Evolutionary conservation across 805 yeast genomes (phyloP).

Genomic region (Hanseniaspora mollemarum): DNA sequence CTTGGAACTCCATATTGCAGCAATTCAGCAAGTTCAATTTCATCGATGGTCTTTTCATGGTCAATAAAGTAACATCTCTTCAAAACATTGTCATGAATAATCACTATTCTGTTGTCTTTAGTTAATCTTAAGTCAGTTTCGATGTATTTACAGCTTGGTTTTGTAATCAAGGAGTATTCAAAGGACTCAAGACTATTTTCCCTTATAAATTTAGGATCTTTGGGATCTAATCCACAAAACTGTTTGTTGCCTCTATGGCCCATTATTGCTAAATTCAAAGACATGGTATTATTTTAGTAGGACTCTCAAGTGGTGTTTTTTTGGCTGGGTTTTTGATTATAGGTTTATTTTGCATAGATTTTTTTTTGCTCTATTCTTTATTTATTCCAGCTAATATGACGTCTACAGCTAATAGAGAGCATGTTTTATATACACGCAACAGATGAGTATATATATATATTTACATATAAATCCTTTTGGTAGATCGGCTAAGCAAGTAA

Average conservation of each 20-base stretch:
- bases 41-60: slow-evolving; percentile 29
- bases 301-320: no score
- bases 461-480: no score
- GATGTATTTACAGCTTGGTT: slow-evolving; percentile 32
- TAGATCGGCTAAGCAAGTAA: no score
- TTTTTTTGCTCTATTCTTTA: not conserved
- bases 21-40: slow-evolving; percentile 28
- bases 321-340: not conserved
- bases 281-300: no score
- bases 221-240: slow-evolving; percentile 8
- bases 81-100: slow-evolving; percentile 44
- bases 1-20: slow-evolving; percentile 32
- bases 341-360: not conserved
- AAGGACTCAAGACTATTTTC: slow-evolving; percentile 40
- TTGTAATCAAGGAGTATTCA: slow-evolving; percentile 36
- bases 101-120: slow-evolving; percentile 41
- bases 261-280: slow-evolving; percentile 19
- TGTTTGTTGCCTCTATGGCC: slow-evolving; percentile 31
- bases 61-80: slow-evolving; percentile 39
- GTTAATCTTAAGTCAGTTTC: slow-evolving; percentile 50
- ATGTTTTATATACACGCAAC: no score
- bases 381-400: no score
- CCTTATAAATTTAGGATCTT: slow-evolving; percentile 28
- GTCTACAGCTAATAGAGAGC: no score
- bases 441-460: no score